phyloP scores from a whole-genome alignment of 495 filamentous ascomycete species.

The Aspergillus indologenus region DNA sequence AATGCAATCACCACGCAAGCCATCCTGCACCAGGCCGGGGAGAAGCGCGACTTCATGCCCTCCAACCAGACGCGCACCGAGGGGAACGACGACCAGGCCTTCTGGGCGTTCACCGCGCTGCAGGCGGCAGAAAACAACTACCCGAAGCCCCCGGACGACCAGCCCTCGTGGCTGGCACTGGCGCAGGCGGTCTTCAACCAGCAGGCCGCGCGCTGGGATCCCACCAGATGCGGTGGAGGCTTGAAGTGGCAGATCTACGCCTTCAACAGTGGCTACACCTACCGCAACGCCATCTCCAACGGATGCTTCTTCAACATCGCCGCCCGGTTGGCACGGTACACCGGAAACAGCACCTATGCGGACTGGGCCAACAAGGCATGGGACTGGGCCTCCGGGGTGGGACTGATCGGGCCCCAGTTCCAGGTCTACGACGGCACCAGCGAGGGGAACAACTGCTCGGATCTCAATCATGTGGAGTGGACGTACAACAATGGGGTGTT shows the following conservation, averaged over 20 bases:
- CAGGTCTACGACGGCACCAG: conserved; percentile 61
- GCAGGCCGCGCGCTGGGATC: conserved; percentile 67
- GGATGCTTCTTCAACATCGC: conserved; percentile 74
- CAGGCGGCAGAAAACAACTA: conserved; percentile 71
- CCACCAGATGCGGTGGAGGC: conserved; percentile 60
- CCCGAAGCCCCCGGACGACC: conserved; percentile 45
- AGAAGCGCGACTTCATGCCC: conserved; percentile 67
- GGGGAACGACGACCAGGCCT: conserved; percentile 81
- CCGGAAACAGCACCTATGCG: conserved; percentile 68
- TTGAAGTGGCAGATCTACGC: conserved; percentile 78
- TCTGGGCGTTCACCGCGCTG: conserved; percentile 78
- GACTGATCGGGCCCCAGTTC: conserved; percentile 55
- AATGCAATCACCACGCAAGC: conserved; percentile 62
- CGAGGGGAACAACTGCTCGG: conserved; percentile 43
- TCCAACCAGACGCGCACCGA: conserved; percentile 68
- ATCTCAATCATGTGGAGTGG: conserved; percentile 56
- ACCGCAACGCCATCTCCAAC: conserved; percentile 74
- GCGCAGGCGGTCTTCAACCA: conserved; percentile 74
- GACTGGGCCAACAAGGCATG: conserved; percentile 66
- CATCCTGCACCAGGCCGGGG: conserved; percentile 63
- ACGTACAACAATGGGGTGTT: conserved; percentile 64
- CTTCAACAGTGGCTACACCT: conserved; percentile 69
- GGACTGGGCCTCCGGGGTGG: conserved; percentile 61
- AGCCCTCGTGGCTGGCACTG: conserved; percentile 68
- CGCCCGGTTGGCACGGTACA: conserved; percentile 69